Evolutionary conservation across 805 yeast genomes (phyloP).

Genomic region (Metschnikowia hibisci): DNA sequence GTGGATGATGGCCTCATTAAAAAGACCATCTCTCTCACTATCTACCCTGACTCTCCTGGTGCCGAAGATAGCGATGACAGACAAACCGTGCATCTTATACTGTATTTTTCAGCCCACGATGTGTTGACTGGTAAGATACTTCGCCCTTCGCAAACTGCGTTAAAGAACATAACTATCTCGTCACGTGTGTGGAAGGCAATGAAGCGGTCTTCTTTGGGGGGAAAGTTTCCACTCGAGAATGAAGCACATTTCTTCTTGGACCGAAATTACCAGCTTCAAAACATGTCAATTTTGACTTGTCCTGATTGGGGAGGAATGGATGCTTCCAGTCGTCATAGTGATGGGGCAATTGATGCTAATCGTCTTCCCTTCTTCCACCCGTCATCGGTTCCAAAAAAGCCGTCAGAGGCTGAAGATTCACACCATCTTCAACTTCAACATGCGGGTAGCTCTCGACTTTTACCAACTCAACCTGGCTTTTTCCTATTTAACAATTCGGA

Average conservation of each 20-base stretch:
- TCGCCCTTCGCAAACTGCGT: slow-evolving; percentile 54
- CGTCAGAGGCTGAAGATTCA: too few relatives aligned
- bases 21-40: slow-evolving; percentile 71
- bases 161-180: slow-evolving; percentile 48
- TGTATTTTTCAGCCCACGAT: slow-evolving; percentile 76
- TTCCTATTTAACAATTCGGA: neutral
- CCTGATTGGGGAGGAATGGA: neutral
- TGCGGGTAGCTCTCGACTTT: too few relatives aligned
- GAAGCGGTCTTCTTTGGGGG: slow-evolving; percentile 57
- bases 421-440: too few relatives aligned
- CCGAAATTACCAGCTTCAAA: slow-evolving; percentile 39
- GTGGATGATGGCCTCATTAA: slow-evolving; percentile 60
- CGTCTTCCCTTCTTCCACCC: too few relatives aligned
- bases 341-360: neutral
- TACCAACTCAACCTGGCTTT: too few relatives aligned
- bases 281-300: slow-evolving; percentile 21
- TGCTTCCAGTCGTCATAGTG: neutral
- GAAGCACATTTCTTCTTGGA: slow-evolving; percentile 49
- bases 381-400: too few relatives aligned
- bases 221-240: slow-evolving; percentile 47
- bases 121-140: slow-evolving; percentile 54
- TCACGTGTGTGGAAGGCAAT: slow-evolving; percentile 51
- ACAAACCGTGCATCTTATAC: slow-evolving; percentile 66
- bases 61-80: slow-evolving; percentile 23
- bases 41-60: slow-evolving; percentile 19